These are phyloP conservation scores for Litchi chinensis DNA, from an alignment of 345 rosid genomes.

Conservation along the genomic window DNA sequence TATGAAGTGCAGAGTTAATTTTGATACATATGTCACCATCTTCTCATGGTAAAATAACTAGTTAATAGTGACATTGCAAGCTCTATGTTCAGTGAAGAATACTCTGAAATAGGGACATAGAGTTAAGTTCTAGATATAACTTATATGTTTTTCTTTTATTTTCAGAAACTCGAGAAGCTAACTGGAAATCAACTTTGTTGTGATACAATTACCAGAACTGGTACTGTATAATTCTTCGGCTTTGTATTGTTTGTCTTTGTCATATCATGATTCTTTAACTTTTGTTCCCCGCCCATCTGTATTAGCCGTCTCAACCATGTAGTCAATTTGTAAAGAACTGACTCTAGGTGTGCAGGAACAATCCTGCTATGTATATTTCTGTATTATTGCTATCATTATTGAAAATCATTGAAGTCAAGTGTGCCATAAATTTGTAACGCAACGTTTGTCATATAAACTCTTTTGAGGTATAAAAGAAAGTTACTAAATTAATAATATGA, in stretches of 20 bases:
- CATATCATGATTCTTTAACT: neutral
- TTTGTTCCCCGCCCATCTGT: neutral
- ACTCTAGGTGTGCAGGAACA: conserved; percentile 2
- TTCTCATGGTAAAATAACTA: no score
- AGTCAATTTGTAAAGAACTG: neutral
- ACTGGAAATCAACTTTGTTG: conserved; percentile 7
- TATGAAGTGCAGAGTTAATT: no score
- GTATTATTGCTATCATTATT: neutral
- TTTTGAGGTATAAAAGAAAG: neutral
- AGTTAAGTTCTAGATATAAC: neutral
- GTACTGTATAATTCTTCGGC: neutral
- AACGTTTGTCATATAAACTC: neutral
- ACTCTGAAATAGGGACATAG: neutral
- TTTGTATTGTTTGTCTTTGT: neutral
- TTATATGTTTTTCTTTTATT: neutral
- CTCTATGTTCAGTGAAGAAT: neutral
- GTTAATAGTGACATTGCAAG: neutral
- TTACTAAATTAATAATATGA: neutral
- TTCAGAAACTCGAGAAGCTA: conserved; percentile 26
- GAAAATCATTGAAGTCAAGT: neutral
- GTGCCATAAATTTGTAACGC: conserved; percentile 6
- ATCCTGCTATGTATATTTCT: neutral
- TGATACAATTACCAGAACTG: neutral
- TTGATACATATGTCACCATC: neutral
- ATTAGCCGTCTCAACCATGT: neutral